These are phyloP conservation scores for Trametes hirsuta DNA, from an alignment of 1,284 basidiomycete species.

Conservation along the genomic window DNA sequence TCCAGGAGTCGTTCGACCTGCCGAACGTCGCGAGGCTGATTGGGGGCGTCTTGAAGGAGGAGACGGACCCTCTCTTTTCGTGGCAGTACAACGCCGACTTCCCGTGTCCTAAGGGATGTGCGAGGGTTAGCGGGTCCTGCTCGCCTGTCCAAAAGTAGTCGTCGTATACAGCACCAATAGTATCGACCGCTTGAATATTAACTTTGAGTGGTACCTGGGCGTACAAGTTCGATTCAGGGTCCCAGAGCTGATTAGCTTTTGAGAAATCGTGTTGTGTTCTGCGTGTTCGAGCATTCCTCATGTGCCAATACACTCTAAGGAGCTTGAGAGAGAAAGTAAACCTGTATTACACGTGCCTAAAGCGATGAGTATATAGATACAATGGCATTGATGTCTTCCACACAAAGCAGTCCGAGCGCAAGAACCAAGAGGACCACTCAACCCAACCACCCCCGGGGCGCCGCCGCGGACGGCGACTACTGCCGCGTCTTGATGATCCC, in stretches of 20 bases:
- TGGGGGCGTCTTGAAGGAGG: constrained; percentile 14
- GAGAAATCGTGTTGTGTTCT: no score
- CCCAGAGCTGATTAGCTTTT: no score
- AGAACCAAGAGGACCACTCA: constrained; percentile 8
- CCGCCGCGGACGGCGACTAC: constrained; percentile 37
- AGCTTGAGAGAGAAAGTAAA: background rate
- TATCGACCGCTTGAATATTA: no score
- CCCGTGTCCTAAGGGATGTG: constrained; percentile 18
- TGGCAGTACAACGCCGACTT: constrained; percentile 20
- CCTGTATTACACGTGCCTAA: constrained; percentile 22
- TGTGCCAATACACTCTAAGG: no score
- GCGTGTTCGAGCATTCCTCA: no score
- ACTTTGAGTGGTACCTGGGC: no score
- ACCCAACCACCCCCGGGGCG: background rate
- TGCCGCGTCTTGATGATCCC: constrained; percentile 83
- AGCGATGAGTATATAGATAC: constrained; percentile 27
- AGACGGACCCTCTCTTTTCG: constrained; percentile 22
- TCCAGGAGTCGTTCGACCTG: constrained; percentile 18
- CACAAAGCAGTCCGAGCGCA: constrained; percentile 20
- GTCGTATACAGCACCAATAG: background rate
- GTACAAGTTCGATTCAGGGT: no score
- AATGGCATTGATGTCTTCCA: constrained; percentile 23
- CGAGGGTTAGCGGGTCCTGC: background rate
- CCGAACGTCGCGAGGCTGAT: constrained; percentile 9
- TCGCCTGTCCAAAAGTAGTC: background rate